Evolutionary conservation across 1,139 yeast genomes (phyloP).

Genomic region (Pichia sp.): DNA sequence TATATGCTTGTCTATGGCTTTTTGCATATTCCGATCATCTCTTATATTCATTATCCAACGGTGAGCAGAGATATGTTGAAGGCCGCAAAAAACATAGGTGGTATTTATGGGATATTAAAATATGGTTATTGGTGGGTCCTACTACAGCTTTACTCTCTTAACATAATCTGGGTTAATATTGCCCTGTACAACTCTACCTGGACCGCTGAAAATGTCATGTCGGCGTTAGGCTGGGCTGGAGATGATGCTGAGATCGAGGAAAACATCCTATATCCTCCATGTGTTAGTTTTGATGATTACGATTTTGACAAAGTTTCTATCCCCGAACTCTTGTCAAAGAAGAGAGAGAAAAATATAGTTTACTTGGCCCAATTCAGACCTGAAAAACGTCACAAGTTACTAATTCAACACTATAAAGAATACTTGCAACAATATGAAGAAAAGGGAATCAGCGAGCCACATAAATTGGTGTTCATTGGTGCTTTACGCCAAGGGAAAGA

Average conservation of each 20-base stretch:
- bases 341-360: slow-evolving; percentile 50
- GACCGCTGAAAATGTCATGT: slow-evolving; percentile 72
- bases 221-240: slow-evolving; percentile 46
- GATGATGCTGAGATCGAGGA: slow-evolving; percentile 18
- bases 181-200: slow-evolving; percentile 84
- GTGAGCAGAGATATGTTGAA: slow-evolving; percentile 82
- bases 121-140: slow-evolving; percentile 67
- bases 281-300: slow-evolving; percentile 21
- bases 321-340: slow-evolving; percentile 11
- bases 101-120: slow-evolving; percentile 38
- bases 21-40: slow-evolving; percentile 66
- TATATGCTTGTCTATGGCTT: slow-evolving; percentile 58
- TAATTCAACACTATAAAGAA: slow-evolving; percentile 57
- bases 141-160: slow-evolving; percentile 56
- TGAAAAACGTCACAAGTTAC: slow-evolving; percentile 81
- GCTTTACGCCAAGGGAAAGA: slow-evolving; percentile 75
- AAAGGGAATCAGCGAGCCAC: slow-evolving; percentile 15
- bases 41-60: slow-evolving; percentile 93
- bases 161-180: slow-evolving; percentile 64
- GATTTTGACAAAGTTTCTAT: slow-evolving; percentile 21
- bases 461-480: slow-evolving; percentile 69
- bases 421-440: slow-evolving; percentile 34
- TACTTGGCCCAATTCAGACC: slow-evolving; percentile 93
- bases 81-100: slow-evolving; percentile 36
- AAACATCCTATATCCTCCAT: slow-evolving; percentile 62